Evolutionary conservation across 352 stramenopile genomes (phyloP).

Genomic region (Blastocystis sp.): DNA sequence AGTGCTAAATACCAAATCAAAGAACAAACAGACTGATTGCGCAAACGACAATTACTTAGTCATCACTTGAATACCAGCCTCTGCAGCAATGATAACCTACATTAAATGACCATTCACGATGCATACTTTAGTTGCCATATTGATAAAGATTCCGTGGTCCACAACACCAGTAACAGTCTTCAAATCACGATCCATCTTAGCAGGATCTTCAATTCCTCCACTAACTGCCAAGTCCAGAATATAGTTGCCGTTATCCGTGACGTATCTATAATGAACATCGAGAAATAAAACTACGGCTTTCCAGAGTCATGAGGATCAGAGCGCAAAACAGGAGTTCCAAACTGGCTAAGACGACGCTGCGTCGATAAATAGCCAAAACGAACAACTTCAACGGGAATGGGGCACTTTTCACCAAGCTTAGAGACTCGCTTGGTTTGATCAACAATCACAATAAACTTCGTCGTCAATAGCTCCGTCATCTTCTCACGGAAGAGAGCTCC

Average conservation of each 20-base stretch:
- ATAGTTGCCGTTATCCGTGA: slow-evolving; percentile 50
- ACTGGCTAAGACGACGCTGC: background rate
- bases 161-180: slow-evolving; percentile 15
- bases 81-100: background rate
- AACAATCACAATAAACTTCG: slow-evolving; percentile 41
- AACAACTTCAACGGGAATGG: slow-evolving; percentile 12
- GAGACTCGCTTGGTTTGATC: slow-evolving; percentile 26
- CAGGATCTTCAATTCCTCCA: slow-evolving; percentile 8
- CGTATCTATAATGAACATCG: background rate
- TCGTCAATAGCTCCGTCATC: slow-evolving; percentile 27
- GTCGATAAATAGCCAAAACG: slow-evolving; percentile 26
- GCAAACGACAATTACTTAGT: background rate
- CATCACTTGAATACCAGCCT: slow-evolving; percentile 12
- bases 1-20: background rate
- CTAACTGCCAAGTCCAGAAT: background rate
- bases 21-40: background rate
- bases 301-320: background rate
- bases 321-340: background rate
- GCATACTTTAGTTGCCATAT: slow-evolving; percentile 24
- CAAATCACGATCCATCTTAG: background rate
- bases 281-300: background rate
- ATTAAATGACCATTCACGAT: background rate
- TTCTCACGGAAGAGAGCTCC: slow-evolving; percentile 33
- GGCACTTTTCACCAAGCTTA: background rate
- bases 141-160: slow-evolving; percentile 34